These are phyloP conservation scores for Ceratocystis huliohia DNA, from an alignment of 2,329 filamentous ascomycete genomes.

Conservation along the genomic window DNA sequence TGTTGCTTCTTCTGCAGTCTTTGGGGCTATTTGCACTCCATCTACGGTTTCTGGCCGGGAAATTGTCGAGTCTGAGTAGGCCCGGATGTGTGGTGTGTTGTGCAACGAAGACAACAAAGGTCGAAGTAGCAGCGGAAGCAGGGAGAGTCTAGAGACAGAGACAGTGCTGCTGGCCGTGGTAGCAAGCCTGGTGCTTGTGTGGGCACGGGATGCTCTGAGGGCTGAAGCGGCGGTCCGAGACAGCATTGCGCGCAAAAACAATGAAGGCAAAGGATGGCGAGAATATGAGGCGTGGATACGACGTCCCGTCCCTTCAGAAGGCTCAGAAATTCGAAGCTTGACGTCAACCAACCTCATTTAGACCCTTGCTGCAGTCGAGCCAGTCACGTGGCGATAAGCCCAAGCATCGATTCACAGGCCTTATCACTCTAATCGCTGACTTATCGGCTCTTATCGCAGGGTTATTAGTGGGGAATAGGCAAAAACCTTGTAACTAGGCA, in stretches of 20 bases:
- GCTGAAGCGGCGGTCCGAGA: neutral
- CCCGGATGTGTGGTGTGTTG: neutral
- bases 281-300: neutral
- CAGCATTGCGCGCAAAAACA: neutral
- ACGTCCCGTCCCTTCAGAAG: neutral
- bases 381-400: slow-evolving; percentile 1
- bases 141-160: neutral
- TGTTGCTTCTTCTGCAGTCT: neutral
- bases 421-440: neutral
- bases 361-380: neutral
- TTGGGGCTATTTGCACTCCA: neutral
- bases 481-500: neutral
- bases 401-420: neutral
- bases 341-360: slow-evolving; percentile 14
- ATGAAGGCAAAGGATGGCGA: too few relatives aligned
- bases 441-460: neutral
- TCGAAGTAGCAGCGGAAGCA: neutral
- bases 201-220: neutral
- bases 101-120: neutral
- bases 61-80: neutral
- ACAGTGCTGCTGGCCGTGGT: neutral
- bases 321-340: slow-evolving; percentile 4
- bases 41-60: neutral
- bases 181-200: neutral
- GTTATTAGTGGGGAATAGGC: neutral